Base-by-base conservation (phyloP, 108 stramenopile species). In the Nitzschia palea region DNA sequence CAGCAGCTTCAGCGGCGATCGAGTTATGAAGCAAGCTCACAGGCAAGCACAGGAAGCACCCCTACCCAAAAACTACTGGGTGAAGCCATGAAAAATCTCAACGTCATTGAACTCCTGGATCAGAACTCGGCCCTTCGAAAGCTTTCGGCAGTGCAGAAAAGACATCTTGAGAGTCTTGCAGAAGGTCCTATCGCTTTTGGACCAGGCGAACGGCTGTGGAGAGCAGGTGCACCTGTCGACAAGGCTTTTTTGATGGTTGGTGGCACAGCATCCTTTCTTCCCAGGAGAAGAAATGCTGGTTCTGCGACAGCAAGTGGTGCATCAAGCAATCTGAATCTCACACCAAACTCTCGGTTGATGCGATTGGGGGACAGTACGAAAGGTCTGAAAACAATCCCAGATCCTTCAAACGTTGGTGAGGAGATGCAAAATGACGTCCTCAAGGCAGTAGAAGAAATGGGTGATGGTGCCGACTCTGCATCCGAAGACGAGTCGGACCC, bases 161-260 rank as follows among this genome's bases (percentile, higher is more conserved):
- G 90, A 43, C 90, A 95, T 53, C 65, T 92, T 9, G 90, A 92
- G 65, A 84, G 90, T 73, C 62, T 95, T 2, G 88, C 89, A 4
- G 86, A 88, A 35, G 89, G 87, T 8, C 90, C 88, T 3, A 77
- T 74, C 15, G 71, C 68, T 31, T 95, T 86, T 65, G 66, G 67
- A 28, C 88, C 86, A 17, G 94, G 94, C 1, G 87, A 92, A 31
- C 69, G 86, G 6, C 68, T 95, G 3, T 95, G 94, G 94, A 70
- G 80, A 55, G 37, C 79, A 26, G 94, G 94, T 22, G 78, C 87
- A 30, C 69, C 78, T 17, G 89, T 91, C 0, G 91, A 95, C 62
- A 82, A 80, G 50, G 90, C 89, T 4, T 95, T 78, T 73, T 67
- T 95, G 32, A 62, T 95, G 25, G 89, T 95, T 4, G 77, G 80